Evolutionary conservation across 2,329 filamentous ascomycete genomes (phyloP).

Genomic region (Alternaria longipes): DNA sequence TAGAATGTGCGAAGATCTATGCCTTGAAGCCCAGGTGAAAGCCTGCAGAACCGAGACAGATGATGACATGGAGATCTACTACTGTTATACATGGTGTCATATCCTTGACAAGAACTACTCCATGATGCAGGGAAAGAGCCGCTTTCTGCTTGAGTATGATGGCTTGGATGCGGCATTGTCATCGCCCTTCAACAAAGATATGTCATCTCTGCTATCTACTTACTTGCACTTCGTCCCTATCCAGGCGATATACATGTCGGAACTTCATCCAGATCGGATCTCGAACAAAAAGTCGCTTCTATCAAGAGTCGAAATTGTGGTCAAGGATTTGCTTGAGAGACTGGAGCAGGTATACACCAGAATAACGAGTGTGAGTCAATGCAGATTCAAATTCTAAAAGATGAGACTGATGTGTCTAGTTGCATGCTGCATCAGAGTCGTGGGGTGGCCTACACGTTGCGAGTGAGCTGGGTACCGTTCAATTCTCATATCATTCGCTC

Average conservation of each 20-base stretch:
- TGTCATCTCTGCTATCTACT: constrained; percentile 25
- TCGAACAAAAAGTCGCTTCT: constrained; percentile 21
- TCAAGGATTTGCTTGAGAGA: constrained; percentile 22
- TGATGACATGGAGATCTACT: constrained; percentile 26
- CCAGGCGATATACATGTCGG: constrained; percentile 25
- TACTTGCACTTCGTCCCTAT: constrained; percentile 30
- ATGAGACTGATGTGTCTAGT: constrained; percentile 8
- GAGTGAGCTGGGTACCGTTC: constrained; percentile 27
- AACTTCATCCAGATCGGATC: constrained; percentile 25
- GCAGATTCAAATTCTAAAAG: neutral
- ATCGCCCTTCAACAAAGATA: constrained; percentile 17
- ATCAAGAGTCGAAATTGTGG: constrained; percentile 23
- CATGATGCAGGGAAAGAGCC: constrained; percentile 33
- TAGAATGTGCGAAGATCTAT: constrained; percentile 31
- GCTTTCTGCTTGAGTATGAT: constrained; percentile 26
- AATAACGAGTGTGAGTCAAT: constrained; percentile 19
- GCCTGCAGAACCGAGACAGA: constrained; percentile 19
- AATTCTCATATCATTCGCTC: constrained; percentile 35
- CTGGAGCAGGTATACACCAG: constrained; percentile 21
- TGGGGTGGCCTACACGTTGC: constrained; percentile 26
- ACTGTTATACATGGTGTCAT: constrained; percentile 34
- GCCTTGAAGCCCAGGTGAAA: constrained; percentile 23
- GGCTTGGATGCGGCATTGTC: constrained; percentile 25
- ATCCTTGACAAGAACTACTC: constrained; percentile 36
- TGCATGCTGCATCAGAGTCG: constrained; percentile 23